These are phyloP conservation scores for Clonostachys sp. DNA, from an alignment of 2,329 filamentous ascomycete genomes.

Conservation along the genomic window DNA sequence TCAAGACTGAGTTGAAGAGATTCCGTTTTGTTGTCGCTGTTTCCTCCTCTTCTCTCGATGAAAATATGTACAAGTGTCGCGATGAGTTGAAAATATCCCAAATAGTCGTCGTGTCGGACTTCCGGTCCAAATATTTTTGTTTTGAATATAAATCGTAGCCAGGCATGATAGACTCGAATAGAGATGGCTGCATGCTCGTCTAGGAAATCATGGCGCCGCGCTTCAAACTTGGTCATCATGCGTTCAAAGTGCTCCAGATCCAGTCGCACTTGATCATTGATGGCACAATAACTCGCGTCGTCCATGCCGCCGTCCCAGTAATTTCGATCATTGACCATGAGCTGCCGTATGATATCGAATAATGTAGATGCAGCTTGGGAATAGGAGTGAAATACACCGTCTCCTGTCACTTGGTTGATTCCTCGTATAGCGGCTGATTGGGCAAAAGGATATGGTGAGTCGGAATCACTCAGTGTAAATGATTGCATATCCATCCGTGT, in stretches of 20 bases:
- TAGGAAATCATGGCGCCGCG: background rate
- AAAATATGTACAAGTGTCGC: slow-evolving; percentile 2
- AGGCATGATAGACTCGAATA: slow-evolving; percentile 19
- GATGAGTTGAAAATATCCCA: slow-evolving; percentile 20
- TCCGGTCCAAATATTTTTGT: background rate
- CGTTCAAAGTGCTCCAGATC: background rate
- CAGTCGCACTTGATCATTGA: background rate
- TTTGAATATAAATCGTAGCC: slow-evolving; percentile 7
- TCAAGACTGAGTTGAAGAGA: slow-evolving; percentile 14
- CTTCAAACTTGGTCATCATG: background rate
- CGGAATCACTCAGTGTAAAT: slow-evolving; percentile 23
- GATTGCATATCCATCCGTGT: slow-evolving; percentile 22
- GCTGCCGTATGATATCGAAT: background rate
- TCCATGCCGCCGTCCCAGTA: background rate
- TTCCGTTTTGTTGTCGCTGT: background rate
- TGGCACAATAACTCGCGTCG: background rate
- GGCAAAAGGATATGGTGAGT: slow-evolving; percentile 18
- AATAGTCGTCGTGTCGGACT: slow-evolving; percentile 8
- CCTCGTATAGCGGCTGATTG: slow-evolving; percentile 2
- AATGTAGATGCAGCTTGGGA: background rate
- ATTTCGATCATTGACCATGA: slow-evolving; percentile 1
- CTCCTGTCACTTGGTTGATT: background rate
- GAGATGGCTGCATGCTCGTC: slow-evolving; percentile 1
- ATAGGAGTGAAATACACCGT: background rate
- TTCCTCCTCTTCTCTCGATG: background rate